phyloP scores from a whole-genome alignment of 371 early-diverging fungal species.

The Blakeslea trispora region DNA sequence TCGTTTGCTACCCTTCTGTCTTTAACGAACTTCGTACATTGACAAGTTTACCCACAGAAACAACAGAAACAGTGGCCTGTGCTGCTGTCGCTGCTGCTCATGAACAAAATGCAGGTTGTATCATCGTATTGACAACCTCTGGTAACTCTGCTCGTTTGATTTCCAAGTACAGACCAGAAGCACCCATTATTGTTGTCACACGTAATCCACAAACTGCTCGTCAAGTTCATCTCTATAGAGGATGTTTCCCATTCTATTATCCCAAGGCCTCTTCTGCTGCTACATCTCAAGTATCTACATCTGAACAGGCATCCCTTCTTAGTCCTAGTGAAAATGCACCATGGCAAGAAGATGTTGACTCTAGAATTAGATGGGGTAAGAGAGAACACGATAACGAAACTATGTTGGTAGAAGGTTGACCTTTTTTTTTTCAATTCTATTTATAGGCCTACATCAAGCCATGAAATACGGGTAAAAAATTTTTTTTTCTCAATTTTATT shows the following conservation, averaged over 20 bases:
- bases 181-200: conserved; percentile 93
- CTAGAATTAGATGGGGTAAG: conserved; percentile 68
- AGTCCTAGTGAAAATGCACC: conserved; percentile 53
- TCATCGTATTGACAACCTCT: conserved; percentile 83
- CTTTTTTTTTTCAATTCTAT: conserved; percentile 4
- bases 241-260: conserved; percentile 91
- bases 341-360: conserved; percentile 89
- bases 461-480: conserved; percentile 51
- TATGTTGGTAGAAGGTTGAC: neutral
- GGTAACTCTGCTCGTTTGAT: conserved; percentile 89
- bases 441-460: conserved; percentile 70
- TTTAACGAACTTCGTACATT: conserved; percentile 81
- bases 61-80: conserved; percentile 92
- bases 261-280: conserved; percentile 50
- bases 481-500: neutral
- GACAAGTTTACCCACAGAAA: conserved; percentile 73
- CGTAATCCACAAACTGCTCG: conserved; percentile 85
- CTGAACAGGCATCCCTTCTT: conserved; percentile 31
- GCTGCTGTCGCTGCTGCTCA: conserved; percentile 91
- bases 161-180: conserved; percentile 93
- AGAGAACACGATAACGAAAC: too few relatives aligned
- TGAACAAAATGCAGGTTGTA: conserved; percentile 84
- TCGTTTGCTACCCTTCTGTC: conserved; percentile 76
- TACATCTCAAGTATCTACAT: conserved; percentile 25
- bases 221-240: conserved; percentile 85